Conservation (phyloP, 2,329 filamentous ascomycete species). For the Chrysoporthe deuterocubensis region DNA sequence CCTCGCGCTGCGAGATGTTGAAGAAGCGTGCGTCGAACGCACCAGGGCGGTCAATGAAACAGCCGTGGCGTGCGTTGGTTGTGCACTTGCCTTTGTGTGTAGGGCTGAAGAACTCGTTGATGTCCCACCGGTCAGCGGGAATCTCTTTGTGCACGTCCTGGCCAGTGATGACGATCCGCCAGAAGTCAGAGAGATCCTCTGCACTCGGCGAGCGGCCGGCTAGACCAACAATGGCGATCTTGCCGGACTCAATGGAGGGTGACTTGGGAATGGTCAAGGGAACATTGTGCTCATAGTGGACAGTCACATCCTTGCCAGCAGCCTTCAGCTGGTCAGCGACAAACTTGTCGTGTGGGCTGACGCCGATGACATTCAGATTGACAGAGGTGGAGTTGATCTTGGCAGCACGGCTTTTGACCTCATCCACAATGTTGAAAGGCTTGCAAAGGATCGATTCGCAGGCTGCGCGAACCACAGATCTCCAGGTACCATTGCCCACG, state of each 20-base stretch:
- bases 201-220: conserved; percentile 41
- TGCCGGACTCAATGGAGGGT: conserved; percentile 11
- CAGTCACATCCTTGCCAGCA: conserved; percentile 20
- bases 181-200: conserved; percentile 30
- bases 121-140: conserved; percentile 23
- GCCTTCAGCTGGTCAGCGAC: conserved; percentile 22
- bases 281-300: conserved; percentile 18
- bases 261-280: conserved; percentile 9
- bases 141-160: conserved; percentile 28
- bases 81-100: conserved; percentile 24
- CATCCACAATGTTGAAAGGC: conserved; percentile 23
- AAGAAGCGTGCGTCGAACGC: conserved; percentile 48
- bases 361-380: conserved; percentile 19
- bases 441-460: conserved; percentile 23
- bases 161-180: conserved; percentile 29
- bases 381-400: conserved; percentile 1
- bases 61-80: conserved; percentile 19
- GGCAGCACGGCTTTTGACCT: conserved; percentile 15
- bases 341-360: conserved; percentile 20
- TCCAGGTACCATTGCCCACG: conserved; percentile 13
- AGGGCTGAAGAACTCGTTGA: conserved; percentile 24
- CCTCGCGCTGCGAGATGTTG: conserved; percentile 42
- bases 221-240: conserved; percentile 45
- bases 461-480: conserved; percentile 12
- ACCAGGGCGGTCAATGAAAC: conserved; percentile 34